Percentiles rank a stretch among this genome's conserved stretches.
phyloP scores from a whole-genome alignment of 345 rosid species.

The Pelargonium nanum region DNA sequence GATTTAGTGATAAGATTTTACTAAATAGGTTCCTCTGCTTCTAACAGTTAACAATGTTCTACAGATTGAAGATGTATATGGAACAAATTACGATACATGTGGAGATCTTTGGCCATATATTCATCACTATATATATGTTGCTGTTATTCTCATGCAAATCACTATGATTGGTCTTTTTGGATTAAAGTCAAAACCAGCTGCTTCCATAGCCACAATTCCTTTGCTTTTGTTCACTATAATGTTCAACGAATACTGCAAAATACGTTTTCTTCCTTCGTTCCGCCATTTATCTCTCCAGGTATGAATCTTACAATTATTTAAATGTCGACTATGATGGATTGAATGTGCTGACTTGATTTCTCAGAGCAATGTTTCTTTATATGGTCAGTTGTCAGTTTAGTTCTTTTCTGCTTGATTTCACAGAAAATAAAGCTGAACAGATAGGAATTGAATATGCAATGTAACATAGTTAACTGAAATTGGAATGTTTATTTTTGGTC shows the following conservation, averaged over 20 bases:
- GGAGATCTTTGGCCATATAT: conserved; percentile 73
- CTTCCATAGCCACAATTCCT: conserved; percentile 67
- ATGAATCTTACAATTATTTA: too few relatives aligned
- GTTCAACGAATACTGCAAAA: conserved; percentile 87
- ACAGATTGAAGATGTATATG: conserved; percentile 79
- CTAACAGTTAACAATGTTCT: background rate
- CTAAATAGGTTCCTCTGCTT: too few relatives aligned
- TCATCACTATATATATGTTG: conserved; percentile 58
- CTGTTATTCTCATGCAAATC: conserved; percentile 82
- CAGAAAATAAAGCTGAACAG: too few relatives aligned
- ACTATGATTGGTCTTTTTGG: conserved; percentile 89
- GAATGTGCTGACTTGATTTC: too few relatives aligned
- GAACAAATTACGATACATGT: conserved; percentile 57
- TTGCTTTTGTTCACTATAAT: conserved; percentile 52
- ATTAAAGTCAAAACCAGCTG: conserved; percentile 79
- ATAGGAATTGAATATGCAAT: background rate
- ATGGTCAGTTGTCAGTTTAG: background rate
- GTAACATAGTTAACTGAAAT: background rate
- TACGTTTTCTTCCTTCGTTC: conserved; percentile 76
- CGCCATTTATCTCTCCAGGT: conserved; percentile 51
- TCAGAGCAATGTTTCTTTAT: too few relatives aligned
- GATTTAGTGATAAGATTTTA: too few relatives aligned
- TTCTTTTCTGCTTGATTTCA: too few relatives aligned
- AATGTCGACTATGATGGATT: too few relatives aligned
- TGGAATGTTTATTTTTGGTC: conserved; percentile 11